phyloP scores from a whole-genome alignment of 805 yeast species.

The Candida vaughaniae region DNA sequence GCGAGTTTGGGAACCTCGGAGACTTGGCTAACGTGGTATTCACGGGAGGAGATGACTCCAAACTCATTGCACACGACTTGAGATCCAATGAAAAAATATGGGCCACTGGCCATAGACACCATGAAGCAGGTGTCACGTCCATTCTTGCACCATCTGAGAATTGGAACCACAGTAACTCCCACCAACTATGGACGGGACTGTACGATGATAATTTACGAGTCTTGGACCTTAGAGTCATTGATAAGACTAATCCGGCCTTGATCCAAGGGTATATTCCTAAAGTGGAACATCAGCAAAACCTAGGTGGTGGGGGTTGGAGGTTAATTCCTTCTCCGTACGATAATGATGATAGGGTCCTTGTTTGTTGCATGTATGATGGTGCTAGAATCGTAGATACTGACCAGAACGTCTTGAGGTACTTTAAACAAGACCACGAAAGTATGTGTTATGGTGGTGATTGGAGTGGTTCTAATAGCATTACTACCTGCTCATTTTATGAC shows the following conservation, averaged over 20 bases:
- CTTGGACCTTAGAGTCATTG: conserved; percentile 64
- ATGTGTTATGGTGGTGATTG: conserved; percentile 98
- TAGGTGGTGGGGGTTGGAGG: conserved; percentile 97
- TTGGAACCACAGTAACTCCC: conserved; percentile 47
- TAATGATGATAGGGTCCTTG: conserved; percentile 51
- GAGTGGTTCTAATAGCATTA: conserved; percentile 48
- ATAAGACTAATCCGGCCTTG: conserved; percentile 32
- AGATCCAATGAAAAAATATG: conserved; percentile 38
- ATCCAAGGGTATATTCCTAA: conserved; percentile 53
- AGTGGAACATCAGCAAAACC: conserved; percentile 41
- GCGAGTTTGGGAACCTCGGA: conserved; percentile 60
- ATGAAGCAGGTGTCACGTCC: conserved; percentile 89
- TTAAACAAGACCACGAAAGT: conserved; percentile 75
- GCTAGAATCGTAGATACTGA: conserved; percentile 58
- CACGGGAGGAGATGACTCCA: conserved; percentile 90
- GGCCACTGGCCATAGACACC: conserved; percentile 51
- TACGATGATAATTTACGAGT: conserved; percentile 79
- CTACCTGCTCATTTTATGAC: conserved; percentile 93
- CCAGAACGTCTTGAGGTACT: conserved; percentile 34
- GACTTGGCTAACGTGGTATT: conserved; percentile 58
- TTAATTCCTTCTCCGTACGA: conserved; percentile 58
- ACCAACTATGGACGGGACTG: conserved; percentile 78
- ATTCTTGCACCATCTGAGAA: conserved; percentile 48
- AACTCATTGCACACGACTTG: conserved; percentile 70
- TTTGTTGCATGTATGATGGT: conserved; percentile 96